These are phyloP conservation scores for Daldinia childiae DNA, from an alignment of 495 filamentous ascomycete species.

Conservation along the genomic window DNA sequence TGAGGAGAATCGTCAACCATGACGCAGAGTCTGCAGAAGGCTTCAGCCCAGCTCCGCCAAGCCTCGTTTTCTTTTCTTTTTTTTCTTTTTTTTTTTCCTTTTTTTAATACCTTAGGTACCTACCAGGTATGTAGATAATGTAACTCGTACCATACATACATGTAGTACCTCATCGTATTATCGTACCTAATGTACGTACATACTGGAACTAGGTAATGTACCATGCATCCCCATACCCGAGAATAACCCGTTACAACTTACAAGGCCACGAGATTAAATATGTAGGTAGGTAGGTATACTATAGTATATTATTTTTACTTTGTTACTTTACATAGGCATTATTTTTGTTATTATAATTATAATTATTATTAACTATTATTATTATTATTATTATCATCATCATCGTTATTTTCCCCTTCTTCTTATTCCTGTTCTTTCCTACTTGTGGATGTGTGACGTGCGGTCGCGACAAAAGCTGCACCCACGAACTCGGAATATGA, in stretches of 20 bases:
- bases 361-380: too few relatives aligned
- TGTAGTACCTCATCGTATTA: neutral
- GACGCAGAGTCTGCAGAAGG: slow-evolving; percentile 46
- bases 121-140: too few relatives aligned
- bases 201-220: neutral
- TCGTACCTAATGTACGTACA: neutral
- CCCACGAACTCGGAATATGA: slow-evolving; percentile 40
- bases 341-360: too few relatives aligned
- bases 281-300: too few relatives aligned
- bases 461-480: slow-evolving; percentile 37
- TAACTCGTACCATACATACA: neutral
- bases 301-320: too few relatives aligned
- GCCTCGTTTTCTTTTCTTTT: slow-evolving; percentile 18
- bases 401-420: too few relatives aligned
- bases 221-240: slow-evolving; percentile 21
- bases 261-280: slow-evolving; percentile 21
- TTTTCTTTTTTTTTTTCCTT: neutral
- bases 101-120: neutral
- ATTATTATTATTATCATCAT: neutral
- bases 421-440: neutral
- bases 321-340: too few relatives aligned
- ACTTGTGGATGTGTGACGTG: slow-evolving; percentile 30
- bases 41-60: slow-evolving; percentile 38
- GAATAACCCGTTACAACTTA: slow-evolving; percentile 23
- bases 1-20: slow-evolving; percentile 39